phyloP scores from a whole-genome alignment of 805 yeast genomes.

The Myxozyma mucilagina region DNA sequence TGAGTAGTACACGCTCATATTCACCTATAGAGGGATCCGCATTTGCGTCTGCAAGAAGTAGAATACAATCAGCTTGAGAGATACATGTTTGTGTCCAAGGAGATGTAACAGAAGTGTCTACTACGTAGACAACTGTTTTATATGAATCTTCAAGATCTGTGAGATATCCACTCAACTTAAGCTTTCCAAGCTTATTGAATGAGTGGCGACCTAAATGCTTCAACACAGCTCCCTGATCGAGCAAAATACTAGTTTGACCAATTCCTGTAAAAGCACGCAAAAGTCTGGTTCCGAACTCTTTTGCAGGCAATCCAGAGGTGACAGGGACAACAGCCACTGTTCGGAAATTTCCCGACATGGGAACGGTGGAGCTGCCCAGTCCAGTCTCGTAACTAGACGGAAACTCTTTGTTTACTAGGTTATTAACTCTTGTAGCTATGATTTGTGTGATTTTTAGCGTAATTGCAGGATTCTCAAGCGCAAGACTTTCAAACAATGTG shows the following conservation, averaged over 20 bases:
- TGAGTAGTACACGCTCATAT: conserved; percentile 72
- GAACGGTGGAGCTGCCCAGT: not conserved
- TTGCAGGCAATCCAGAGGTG: conserved; percentile 77
- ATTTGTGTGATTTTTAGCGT: conserved; percentile 87
- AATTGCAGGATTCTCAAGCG: conserved; percentile 81
- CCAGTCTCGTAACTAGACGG: not conserved
- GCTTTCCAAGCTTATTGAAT: conserved; percentile 80
- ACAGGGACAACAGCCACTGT: conserved; percentile 85
- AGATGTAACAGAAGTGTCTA: conserved; percentile 79
- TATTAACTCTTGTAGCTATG: conserved; percentile 60
- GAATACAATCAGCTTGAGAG: conserved; percentile 92
- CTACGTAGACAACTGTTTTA: conserved; percentile 84
- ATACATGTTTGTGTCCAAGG: conserved; percentile 92
- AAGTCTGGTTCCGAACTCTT: conserved; percentile 75
- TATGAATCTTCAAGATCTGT: conserved; percentile 87
- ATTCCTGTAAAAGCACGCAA: conserved; percentile 69
- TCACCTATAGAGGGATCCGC: conserved; percentile 77
- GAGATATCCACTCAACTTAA: conserved; percentile 85
- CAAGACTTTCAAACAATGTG: conserved; percentile 79
- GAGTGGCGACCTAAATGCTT: conserved; percentile 87
- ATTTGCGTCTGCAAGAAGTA: conserved; percentile 81
- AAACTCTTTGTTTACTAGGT: conserved; percentile 31
- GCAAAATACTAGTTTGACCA: conserved; percentile 69
- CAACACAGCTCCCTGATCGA: conserved; percentile 81
- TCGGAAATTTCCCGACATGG: conserved; percentile 51